These are phyloP conservation scores for Fomitopsis betulina DNA, from an alignment of 1,284 basidiomycete genomes.

Conservation along the genomic window DNA sequence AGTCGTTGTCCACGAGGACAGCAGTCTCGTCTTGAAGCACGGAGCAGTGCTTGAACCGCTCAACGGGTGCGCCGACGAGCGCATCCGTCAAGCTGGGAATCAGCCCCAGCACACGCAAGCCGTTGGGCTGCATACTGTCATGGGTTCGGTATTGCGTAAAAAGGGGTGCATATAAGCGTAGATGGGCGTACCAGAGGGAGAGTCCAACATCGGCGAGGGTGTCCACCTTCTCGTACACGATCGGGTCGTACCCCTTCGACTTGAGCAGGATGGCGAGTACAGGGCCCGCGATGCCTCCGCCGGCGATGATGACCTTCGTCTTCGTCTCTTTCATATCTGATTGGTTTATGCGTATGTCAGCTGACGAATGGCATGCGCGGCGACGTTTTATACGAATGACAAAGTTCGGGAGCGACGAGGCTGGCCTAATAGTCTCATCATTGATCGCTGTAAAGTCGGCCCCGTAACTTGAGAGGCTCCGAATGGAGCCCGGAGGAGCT, in stretches of 20 bases:
- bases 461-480: background rate
- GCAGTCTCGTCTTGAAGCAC: conserved; percentile 28
- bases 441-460: background rate
- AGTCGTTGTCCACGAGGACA: conserved; percentile 22
- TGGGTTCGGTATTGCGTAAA: background rate
- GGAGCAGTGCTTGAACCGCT: conserved; percentile 25
- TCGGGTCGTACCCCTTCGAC: conserved; percentile 35
- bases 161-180: background rate
- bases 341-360: background rate
- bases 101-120: conserved; percentile 33
- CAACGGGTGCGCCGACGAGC: conserved; percentile 27
- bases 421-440: background rate
- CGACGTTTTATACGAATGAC: background rate
- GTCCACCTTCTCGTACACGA: conserved; percentile 37
- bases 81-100: conserved; percentile 33
- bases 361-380: background rate
- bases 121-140: conserved; percentile 37
- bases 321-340: background rate
- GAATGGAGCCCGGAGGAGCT: too few relatives aligned
- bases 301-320: conserved; percentile 36
- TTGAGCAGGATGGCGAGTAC: conserved; percentile 41
- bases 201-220: conserved; percentile 29
- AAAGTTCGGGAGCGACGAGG: background rate
- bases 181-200: conserved; percentile 29
- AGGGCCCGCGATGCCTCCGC: conserved; percentile 43